Base-by-base conservation (phyloP, 768 basidiomycete genomes). In the Pleurotus ostreatus region DNA sequence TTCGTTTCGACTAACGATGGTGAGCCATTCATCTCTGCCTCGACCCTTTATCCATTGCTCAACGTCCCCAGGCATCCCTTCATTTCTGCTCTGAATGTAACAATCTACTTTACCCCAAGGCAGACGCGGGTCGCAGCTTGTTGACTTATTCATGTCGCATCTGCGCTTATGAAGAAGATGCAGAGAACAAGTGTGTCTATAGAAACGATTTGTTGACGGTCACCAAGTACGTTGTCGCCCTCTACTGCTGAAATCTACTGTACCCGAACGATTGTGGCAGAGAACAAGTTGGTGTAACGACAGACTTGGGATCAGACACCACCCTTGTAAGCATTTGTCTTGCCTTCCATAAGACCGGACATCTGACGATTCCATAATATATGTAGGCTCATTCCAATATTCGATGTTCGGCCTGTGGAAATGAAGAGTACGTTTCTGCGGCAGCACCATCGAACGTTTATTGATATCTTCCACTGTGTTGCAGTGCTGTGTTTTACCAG, bases 51-150 rank as follows among this genome's bases (percentile, higher is more conserved):
- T 34, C 30, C 8, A 9, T 25, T 34, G 30, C 53, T 25, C n/a
- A 44, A 13, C 2, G 15, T 16, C 15, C 18, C n/a, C 57, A 92
- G 90, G 86, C 91, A 9, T 89, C 89, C 2, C 83, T 96, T 25
- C 85, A 91, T 62, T 96, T 96, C 72, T 96, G 94, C 65, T 86
- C 85, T 39, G 94, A 96, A 78, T 96, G 94, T 78, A 94, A 95
- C 75, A 96, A 97, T 68, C 80, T 97, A 25, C 79, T 97, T 52
- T 95, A 96, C 69, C 94, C 94, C 18, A 87, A 94, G 74, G 94
- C 92, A 43, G 95, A 97, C 71, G 84, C 84, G 55, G 80, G 86
- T 59, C 86, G 94, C 46, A 81, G 88, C 46, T 83, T 88, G 55
- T 88, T 98, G 82, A 83, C 94, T 43, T 95, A 94, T 62, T 88